phyloP scores from a whole-genome alignment of 805 yeast species.

The Sugiyamaella chiloensis region DNA sequence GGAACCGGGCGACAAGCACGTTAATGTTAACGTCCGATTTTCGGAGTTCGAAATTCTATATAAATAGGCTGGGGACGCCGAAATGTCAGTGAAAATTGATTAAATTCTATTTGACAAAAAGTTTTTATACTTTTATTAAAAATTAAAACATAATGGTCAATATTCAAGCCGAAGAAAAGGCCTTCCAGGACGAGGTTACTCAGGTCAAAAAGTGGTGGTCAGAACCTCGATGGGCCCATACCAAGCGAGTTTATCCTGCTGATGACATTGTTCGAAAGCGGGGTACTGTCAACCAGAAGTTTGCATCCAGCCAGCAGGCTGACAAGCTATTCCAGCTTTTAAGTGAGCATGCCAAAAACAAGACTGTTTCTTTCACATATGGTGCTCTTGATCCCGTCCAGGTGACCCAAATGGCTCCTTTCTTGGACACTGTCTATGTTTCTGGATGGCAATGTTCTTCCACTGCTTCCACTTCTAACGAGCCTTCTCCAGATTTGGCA shows the following conservation, averaged over 20 bases:
- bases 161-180: conserved; percentile 51
- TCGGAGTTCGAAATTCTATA: neutral
- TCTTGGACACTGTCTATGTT: conserved; percentile 86
- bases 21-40: neutral
- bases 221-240: conserved; percentile 84
- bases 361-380: conserved; percentile 81
- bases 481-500: conserved; percentile 97
- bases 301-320: conserved; percentile 77
- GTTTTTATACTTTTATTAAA: conserved; percentile 1
- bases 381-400: conserved; percentile 97
- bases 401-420: conserved; percentile 94
- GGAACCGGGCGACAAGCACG: neutral
- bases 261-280: conserved; percentile 88
- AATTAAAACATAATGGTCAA: conserved; percentile 7
- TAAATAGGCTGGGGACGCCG: neutral
- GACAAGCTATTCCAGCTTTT: conserved; percentile 73
- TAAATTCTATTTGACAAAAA: neutral
- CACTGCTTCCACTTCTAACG: conserved; percentile 95
- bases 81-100: neutral
- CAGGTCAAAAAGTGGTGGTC: conserved; percentile 89
- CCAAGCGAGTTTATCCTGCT: conserved; percentile 84
- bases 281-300: conserved; percentile 68
- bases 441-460: conserved; percentile 99
- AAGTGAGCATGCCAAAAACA: conserved; percentile 64
- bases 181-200: conserved; percentile 63